These are phyloP conservation scores for Candida verbasci DNA, from an alignment of 805 yeast species.

Conservation along the genomic window DNA sequence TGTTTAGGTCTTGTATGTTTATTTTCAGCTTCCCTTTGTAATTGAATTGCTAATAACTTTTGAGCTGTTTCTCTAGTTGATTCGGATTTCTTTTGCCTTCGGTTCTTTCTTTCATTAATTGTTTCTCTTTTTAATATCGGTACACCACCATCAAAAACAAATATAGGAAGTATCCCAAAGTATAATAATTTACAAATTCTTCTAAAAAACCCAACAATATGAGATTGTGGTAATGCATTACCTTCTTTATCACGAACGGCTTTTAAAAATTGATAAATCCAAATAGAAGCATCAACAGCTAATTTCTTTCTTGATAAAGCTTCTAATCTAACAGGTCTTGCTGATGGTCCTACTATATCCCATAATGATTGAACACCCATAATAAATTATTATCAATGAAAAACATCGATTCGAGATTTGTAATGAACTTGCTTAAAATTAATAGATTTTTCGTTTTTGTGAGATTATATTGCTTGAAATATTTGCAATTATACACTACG, in stretches of 20 bases:
- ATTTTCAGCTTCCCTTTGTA: conserved; percentile 52
- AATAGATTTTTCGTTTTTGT: not conserved
- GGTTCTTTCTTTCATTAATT: conserved; percentile 64
- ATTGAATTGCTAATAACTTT: conserved; percentile 70
- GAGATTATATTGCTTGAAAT: no score
- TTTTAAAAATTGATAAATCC: conserved; percentile 95
- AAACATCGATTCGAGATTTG: not conserved
- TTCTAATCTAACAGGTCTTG: conserved; percentile 86
- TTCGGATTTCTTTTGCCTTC: conserved; percentile 70
- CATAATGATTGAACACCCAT: conserved; percentile 98
- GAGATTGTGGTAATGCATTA: conserved; percentile 69
- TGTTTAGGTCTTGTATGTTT: conserved; percentile 3
- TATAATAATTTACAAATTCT: conserved; percentile 86
- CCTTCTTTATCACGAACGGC: conserved; percentile 91
- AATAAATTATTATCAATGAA: not conserved
- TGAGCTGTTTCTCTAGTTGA: conserved; percentile 73
- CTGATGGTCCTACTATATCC: conserved; percentile 86
- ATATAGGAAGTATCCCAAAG: conserved; percentile 83
- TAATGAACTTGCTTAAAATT: not conserved
- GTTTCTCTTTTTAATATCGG: conserved; percentile 79
- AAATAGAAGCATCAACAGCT: conserved; percentile 97
- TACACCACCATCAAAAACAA: conserved; percentile 95
- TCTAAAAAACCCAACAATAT: conserved; percentile 92
- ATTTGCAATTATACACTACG: no score
- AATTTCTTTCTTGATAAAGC: conserved; percentile 70